Evolutionary conservation across 73 alveolate genomes (phyloP).

Genomic region (Stentor coeruleus): DNA sequence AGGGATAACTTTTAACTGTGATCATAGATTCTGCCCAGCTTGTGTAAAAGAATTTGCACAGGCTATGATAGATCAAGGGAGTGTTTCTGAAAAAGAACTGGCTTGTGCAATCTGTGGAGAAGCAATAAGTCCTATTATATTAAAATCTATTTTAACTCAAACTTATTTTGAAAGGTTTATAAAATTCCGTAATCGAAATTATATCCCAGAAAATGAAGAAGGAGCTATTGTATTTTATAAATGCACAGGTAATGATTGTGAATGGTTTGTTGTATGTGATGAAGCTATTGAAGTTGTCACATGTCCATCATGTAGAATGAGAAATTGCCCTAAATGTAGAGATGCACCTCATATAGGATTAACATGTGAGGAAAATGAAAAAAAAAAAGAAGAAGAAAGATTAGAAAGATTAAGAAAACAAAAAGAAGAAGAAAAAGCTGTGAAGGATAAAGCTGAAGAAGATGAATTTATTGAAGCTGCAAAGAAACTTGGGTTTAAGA

Average conservation of each 20-base stretch:
- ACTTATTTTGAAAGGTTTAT: not conserved
- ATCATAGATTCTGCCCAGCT: not conserved
- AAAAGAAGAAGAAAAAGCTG: too few species aligned
- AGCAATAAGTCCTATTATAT: not conserved
- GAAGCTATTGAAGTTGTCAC: not conserved
- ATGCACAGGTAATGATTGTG: constrained; percentile 5
- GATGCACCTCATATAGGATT: not conserved
- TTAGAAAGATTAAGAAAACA: not conserved
- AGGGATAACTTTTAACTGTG: constrained; percentile 14
- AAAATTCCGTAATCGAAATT: not conserved
- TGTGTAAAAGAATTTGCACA: not conserved
- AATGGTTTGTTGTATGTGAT: not conserved
- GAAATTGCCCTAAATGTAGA: not conserved
- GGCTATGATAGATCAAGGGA: not conserved
- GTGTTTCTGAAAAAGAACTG: not conserved
- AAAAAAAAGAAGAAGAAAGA: not conserved
- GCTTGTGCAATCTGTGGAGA: not conserved
- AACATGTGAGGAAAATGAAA: not conserved
- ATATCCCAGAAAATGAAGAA: not conserved
- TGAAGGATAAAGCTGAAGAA: too few species aligned
- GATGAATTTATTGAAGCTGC: not conserved
- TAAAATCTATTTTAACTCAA: not conserved
- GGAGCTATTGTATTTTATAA: not conserved
- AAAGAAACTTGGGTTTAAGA: not conserved
- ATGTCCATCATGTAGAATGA: not conserved